Evolutionary conservation across 495 filamentous ascomycete genomes (phyloP).

Genomic region (Apodospora peruviana): DNA sequence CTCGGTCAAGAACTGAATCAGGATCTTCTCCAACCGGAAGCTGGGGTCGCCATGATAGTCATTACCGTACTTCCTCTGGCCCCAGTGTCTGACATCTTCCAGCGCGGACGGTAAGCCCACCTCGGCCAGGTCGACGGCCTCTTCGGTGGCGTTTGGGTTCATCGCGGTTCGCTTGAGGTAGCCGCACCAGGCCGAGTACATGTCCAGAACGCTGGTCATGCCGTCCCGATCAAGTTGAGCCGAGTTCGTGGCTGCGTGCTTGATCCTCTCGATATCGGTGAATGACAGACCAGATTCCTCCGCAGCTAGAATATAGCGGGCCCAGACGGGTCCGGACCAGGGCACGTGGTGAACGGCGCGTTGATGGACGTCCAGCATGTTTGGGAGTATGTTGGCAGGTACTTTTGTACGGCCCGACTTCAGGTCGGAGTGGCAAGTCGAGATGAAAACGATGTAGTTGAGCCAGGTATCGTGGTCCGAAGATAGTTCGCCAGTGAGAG

Average conservation of each 20-base stretch:
- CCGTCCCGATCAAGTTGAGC: conserved; percentile 65
- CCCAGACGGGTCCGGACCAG: conserved; percentile 88
- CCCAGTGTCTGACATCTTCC: conserved; percentile 73
- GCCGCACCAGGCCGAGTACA: conserved; percentile 88
- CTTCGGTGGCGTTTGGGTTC: conserved; percentile 68
- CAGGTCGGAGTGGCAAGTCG: conserved; percentile 30
- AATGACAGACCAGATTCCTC: conserved; percentile 72
- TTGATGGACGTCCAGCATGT: conserved; percentile 46
- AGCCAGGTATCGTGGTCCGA: conserved; percentile 70
- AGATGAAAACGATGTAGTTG: conserved; percentile 71
- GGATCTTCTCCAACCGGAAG: conserved; percentile 82
- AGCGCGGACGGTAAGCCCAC: conserved; percentile 80
- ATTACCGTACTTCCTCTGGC: conserved; percentile 68
- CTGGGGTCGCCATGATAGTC: conserved; percentile 74
- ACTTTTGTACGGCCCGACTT: conserved; percentile 28
- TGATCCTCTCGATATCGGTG: conserved; percentile 77
- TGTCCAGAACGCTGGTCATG: conserved; percentile 79
- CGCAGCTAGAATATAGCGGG: conserved; percentile 74
- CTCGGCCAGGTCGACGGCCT: conserved; percentile 86
- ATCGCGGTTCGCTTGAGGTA: conserved; percentile 82
- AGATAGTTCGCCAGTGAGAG: conserved; percentile 58
- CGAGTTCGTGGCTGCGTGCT: conserved; percentile 83
- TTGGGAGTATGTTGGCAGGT: conserved; percentile 31
- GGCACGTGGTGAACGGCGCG: conserved; percentile 83
- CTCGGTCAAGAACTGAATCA: conserved; percentile 84